A percentile compares a stretch with the other conserved stretches of the same genome.
These are phyloP conservation scores for Aspergillus transmontanensis DNA, from an alignment of 2,329 filamentous ascomycete genomes.

Conservation along the genomic window DNA sequence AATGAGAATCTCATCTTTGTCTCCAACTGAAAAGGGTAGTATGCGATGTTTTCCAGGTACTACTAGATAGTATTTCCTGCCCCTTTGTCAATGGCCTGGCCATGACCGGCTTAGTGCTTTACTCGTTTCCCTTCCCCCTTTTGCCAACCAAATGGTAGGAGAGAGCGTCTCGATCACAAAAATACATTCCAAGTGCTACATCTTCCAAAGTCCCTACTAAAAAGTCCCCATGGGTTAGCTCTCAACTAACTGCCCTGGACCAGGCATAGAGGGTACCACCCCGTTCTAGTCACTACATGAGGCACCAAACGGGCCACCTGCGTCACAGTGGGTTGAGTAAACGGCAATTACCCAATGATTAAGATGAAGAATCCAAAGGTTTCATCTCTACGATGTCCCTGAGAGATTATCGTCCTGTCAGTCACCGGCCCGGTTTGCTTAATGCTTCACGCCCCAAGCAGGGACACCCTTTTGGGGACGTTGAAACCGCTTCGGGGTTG, in stretches of 20 bases:
- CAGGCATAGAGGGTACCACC: background rate
- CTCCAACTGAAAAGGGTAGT: background rate
- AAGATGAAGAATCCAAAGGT: conserved; percentile 8
- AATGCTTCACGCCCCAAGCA: background rate
- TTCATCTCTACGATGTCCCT: conserved; percentile 3
- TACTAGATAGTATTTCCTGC: background rate
- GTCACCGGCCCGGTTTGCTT: conserved; percentile 3
- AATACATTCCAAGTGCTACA: conserved; percentile 2
- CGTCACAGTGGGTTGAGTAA: background rate
- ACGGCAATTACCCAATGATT: background rate
- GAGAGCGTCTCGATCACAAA: background rate
- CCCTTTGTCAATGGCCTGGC: background rate
- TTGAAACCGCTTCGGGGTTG: conserved; percentile 4
- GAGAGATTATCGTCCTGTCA: background rate
- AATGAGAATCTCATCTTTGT: background rate
- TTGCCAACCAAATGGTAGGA: background rate
- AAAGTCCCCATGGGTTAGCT: background rate
- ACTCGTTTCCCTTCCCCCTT: background rate
- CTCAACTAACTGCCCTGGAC: conserved; percentile 3
- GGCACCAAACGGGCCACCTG: conserved; percentile 3
- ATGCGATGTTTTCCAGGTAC: too few relatives aligned
- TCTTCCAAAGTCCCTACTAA: background rate
- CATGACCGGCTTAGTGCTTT: background rate
- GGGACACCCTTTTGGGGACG: background rate
- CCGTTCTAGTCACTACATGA: conserved; percentile 5